Percentiles rank a stretch among this genome's conserved stretches.
These are phyloP conservation scores for Trametes coccinea DNA, from an alignment of 768 basidiomycete genomes.

Conservation along the genomic window DNA sequence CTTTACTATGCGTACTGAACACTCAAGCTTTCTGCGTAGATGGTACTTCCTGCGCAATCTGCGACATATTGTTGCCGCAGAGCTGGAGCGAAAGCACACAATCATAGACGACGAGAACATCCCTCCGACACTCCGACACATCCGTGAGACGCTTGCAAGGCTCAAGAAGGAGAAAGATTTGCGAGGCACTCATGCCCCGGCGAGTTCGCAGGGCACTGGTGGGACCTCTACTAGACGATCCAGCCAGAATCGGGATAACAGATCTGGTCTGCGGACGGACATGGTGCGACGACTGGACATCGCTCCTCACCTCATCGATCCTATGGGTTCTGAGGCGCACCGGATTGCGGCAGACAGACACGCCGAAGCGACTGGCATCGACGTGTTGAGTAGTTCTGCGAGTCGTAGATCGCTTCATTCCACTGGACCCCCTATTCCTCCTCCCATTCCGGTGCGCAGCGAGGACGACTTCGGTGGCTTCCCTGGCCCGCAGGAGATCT, in stretches of 20 bases:
- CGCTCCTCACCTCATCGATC: constrained; percentile 23
- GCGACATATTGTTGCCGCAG: constrained; percentile 25
- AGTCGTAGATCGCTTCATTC: constrained; percentile 10
- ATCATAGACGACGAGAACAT: not conserved
- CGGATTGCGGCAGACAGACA: not conserved
- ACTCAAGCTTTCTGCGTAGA: not conserved
- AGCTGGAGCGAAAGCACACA: constrained; percentile 10
- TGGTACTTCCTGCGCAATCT: constrained; percentile 28
- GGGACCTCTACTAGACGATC: not conserved
- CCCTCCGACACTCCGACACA: constrained; percentile 2
- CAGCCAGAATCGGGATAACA: not conserved
- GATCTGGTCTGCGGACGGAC: constrained; percentile 13
- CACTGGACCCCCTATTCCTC: not conserved
- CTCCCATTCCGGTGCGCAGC: not conserved
- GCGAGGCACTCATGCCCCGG: not conserved
- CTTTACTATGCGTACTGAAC: too few species aligned
- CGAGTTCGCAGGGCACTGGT: not conserved
- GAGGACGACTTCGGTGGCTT: constrained; percentile 34
- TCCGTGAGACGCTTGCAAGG: constrained; percentile 4
- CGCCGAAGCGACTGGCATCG: not conserved
- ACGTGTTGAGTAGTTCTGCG: constrained; percentile 1
- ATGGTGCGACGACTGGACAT: constrained; percentile 27
- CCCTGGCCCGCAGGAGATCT: constrained; percentile 32
- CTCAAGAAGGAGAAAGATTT: not conserved
- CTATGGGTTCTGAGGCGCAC: constrained; percentile 18